Base-by-base conservation (phyloP, 768 basidiomycete species). In the Tulasnella sp. region DNA sequence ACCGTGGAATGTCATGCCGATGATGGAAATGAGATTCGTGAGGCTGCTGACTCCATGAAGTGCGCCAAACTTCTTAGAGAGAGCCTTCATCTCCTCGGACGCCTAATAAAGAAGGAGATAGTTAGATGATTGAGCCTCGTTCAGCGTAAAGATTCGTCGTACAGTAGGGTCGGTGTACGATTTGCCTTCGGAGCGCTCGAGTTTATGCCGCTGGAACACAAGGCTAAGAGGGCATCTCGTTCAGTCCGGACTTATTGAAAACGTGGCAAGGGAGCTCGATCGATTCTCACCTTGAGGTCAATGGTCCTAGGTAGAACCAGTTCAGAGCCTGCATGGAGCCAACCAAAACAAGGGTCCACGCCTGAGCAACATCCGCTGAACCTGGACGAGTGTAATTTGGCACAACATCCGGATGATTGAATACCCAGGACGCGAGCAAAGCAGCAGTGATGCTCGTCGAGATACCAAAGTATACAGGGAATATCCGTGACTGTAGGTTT, bases 181-280 rank as follows among this genome's bases (percentile, higher is more conserved):
- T 79, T 89, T 90, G 12, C 88, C 87, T 79, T 92, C 90, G 62
- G 86, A 83, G 76, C 91, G 90, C 81, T 94, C 90, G 72, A 88
- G 81, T 74, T 83, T 87, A 65, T 90, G 88, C 71, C 91, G 84
- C 78, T 88, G 79, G 78, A 89, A 88, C 89, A 90, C 90, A n/a
- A 87, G 87, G 79, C 90, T 91, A 64, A 41, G 39, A 42, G 7
- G 14, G 14, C 5, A 29, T 65, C 22, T 69, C 17, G 2, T 36
- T 34, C 7, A 29, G 40, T 62, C 26, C 34, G 22, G 42, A 77
- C 77, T 59, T 72, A 19, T n/a, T 26, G 8, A 5, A 29, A 17
- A 47, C 17, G 22, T n/a, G 26, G 4, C 52, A 59, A 6, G 52
- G 7, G 52, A n/a, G 12, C 52, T 11, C 22, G 14, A 11, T 59